phyloP scores from a whole-genome alignment of 768 basidiomycete species.

The Boletus pseudo-olivaceus region DNA sequence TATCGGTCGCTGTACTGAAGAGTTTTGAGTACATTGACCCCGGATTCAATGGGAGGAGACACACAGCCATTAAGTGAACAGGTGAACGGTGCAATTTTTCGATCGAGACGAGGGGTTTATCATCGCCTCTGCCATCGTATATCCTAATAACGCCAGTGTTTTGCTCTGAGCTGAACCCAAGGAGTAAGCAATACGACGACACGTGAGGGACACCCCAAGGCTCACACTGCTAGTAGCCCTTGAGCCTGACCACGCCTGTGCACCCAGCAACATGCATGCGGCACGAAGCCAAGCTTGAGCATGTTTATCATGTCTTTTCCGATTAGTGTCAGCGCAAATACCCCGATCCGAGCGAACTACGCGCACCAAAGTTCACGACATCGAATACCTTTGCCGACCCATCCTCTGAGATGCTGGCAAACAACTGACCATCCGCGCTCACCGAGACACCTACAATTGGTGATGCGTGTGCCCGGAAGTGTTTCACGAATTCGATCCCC shows the following conservation, averaged over 20 bases:
- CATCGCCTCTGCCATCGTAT: slow-evolving; percentile 90
- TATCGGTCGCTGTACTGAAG: slow-evolving; percentile 84
- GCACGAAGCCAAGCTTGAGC: slow-evolving; percentile 81
- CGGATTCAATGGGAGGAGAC: slow-evolving; percentile 26
- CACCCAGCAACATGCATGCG: slow-evolving; percentile 93
- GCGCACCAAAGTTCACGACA: slow-evolving; percentile 93
- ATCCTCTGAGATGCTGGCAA: slow-evolving; percentile 90
- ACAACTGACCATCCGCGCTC: slow-evolving; percentile 88
- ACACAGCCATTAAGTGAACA: slow-evolving; percentile 86
- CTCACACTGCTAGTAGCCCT: slow-evolving; percentile 83
- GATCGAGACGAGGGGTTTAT: slow-evolving; percentile 70
- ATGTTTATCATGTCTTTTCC: slow-evolving; percentile 96
- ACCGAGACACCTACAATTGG: slow-evolving; percentile 78
- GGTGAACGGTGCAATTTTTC: slow-evolving; percentile 80
- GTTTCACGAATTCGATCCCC: slow-evolving; percentile 98
- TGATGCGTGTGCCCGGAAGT: slow-evolving; percentile 88
- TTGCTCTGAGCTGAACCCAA: slow-evolving; percentile 65
- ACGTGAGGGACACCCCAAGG: slow-evolving; percentile 19
- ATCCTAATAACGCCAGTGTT: slow-evolving; percentile 72
- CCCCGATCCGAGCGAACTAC: neutral
- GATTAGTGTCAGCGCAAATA: neutral
- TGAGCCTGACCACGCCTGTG: slow-evolving; percentile 86
- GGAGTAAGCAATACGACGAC: slow-evolving; percentile 12
- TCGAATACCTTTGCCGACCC: slow-evolving; percentile 95
- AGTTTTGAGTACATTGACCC: neutral